These are phyloP conservation scores for Berkeleyomyces rouxiae DNA, from an alignment of 2,329 filamentous ascomycete species.

Conservation along the genomic window DNA sequence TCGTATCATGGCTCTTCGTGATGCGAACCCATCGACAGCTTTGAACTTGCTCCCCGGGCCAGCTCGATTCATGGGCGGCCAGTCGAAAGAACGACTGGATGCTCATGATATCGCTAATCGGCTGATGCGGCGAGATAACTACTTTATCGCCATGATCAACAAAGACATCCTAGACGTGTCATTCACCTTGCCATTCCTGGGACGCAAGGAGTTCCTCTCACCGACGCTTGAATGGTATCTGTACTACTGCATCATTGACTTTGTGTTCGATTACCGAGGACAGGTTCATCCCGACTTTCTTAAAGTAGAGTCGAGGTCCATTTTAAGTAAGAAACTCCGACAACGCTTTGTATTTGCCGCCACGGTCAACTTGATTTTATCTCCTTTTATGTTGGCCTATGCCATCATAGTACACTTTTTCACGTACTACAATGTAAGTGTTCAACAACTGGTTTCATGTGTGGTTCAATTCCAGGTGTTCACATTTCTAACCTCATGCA, in stretches of 20 bases:
- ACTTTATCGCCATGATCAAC: constrained; percentile 91
- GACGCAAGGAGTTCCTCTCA: constrained; percentile 68
- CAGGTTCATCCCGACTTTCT: constrained; percentile 78
- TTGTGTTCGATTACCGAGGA: constrained; percentile 78
- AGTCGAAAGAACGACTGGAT: constrained; percentile 86
- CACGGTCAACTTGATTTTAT: constrained; percentile 69
- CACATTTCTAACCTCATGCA: constrained; percentile 20
- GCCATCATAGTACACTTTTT: constrained; percentile 83
- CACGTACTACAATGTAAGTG: constrained; percentile 71
- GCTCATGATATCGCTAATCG: constrained; percentile 95
- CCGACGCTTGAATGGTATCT: constrained; percentile 85
- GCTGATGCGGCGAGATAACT: constrained; percentile 92
- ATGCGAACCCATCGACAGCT: constrained; percentile 70
- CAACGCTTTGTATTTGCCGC: constrained; percentile 69
- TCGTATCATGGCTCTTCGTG: constrained; percentile 66
- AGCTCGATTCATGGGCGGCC: constrained; percentile 51
- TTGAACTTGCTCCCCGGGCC: constrained; percentile 35
- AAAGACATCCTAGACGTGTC: constrained; percentile 86
- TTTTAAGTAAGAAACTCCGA: constrained; percentile 62
- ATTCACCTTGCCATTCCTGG: constrained; percentile 68
- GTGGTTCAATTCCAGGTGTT: neutral
- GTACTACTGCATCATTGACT: constrained; percentile 77
- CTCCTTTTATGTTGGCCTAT: constrained; percentile 75
- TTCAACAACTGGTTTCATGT: neutral
- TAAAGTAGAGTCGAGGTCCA: constrained; percentile 61